These are phyloP conservation scores for Zopfia rhizophila DNA, from an alignment of 2,329 filamentous ascomycete genomes.

Conservation along the genomic window DNA sequence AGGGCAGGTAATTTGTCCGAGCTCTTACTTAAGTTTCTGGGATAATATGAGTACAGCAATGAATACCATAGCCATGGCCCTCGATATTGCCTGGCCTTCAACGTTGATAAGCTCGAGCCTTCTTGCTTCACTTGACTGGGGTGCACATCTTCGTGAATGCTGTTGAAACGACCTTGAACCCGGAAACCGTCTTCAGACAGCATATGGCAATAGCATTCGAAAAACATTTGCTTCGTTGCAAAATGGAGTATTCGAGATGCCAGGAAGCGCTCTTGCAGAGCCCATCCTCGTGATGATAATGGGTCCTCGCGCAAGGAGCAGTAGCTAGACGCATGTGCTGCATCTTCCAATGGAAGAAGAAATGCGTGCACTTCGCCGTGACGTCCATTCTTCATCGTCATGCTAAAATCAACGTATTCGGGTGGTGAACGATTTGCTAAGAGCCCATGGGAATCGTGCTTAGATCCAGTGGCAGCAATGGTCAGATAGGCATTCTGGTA, in stretches of 20 bases:
- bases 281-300: slow-evolving; percentile 21
- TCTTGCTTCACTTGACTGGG: neutral
- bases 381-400: neutral
- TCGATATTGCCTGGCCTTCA: slow-evolving; percentile 2
- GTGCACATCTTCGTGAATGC: slow-evolving; percentile 1
- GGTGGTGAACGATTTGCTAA: slow-evolving; percentile 5
- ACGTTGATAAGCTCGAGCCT: neutral
- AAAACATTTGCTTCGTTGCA: slow-evolving; percentile 11
- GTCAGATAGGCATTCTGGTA: slow-evolving; percentile 20
- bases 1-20: slow-evolving; percentile 20
- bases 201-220: slow-evolving; percentile 16
- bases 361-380: slow-evolving; percentile 7
- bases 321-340: neutral
- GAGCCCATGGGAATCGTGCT: slow-evolving; percentile 6
- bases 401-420: slow-evolving; percentile 5
- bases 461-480: slow-evolving; percentile 17
- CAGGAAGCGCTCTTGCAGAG: slow-evolving; percentile 27
- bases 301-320: slow-evolving; percentile 11
- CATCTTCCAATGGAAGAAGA: neutral
- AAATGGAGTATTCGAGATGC: slow-evolving; percentile 14
- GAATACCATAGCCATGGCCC: slow-evolving; percentile 7
- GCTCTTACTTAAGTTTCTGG: slow-evolving; percentile 10
- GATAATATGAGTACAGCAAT: slow-evolving; percentile 5
- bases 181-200: slow-evolving; percentile 13
- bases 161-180: neutral